Evolutionary conservation across 768 basidiomycete species (phyloP).

Genomic region (Sistotremastrum suecicum): DNA sequence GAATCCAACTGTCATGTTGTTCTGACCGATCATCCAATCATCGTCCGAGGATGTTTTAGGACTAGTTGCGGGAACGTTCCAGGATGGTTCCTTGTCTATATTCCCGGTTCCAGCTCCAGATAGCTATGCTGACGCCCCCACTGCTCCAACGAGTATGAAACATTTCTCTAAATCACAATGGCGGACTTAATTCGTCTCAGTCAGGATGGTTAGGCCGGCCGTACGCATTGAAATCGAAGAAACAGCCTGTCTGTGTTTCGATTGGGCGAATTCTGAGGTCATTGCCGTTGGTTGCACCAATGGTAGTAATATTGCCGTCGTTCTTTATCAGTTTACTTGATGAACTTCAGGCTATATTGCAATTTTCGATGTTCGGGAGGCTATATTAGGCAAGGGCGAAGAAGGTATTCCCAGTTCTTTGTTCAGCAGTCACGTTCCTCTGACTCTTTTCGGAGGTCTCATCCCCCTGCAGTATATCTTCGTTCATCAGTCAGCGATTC

Average conservation of each 20-base stretch:
- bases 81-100: conserved; percentile 73
- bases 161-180: background rate
- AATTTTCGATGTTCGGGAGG: conserved; percentile 20
- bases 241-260: conserved; percentile 62
- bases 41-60: conserved; percentile 31
- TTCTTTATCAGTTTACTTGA: conserved; percentile 1
- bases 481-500: conserved; percentile 70
- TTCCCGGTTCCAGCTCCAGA: conserved; percentile 70
- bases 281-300: conserved; percentile 77
- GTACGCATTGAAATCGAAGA: conserved; percentile 65
- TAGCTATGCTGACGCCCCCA: conserved; percentile 5
- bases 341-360: conserved; percentile 16
- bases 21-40: background rate
- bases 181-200: conserved; percentile 19
- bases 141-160: background rate
- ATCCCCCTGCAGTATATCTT: conserved; percentile 61
- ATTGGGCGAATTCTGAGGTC: conserved; percentile 80
- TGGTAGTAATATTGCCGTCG: conserved; percentile 28
- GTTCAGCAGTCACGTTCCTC: no score
- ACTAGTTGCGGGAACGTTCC: conserved; percentile 70
- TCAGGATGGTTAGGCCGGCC: conserved; percentile 46
- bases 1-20: conserved; percentile 6
- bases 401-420: no score
- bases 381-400: conserved; percentile 2
- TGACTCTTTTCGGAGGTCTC: conserved; percentile 22